Evolutionary conservation across 2,329 filamentous ascomycete genomes (phyloP), one percentile per base, ranked within the genome.

Genomic region (Colletotrichum simmondsii): DNA sequence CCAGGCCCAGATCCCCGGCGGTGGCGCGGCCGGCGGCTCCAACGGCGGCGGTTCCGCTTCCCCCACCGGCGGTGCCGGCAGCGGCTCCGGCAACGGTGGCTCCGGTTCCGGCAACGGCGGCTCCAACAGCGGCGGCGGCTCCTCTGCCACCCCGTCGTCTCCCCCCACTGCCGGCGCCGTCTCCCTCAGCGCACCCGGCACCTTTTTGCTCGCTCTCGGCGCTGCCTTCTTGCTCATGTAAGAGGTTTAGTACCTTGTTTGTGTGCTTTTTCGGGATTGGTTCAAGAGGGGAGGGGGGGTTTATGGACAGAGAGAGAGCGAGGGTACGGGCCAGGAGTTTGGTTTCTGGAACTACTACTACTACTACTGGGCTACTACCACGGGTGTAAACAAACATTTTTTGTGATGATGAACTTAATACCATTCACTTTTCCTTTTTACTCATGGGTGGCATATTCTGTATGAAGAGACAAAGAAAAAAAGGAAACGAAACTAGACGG

Each of bases 221-320:
- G 83, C 82, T 42, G 81, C 83, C 70, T 80, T 88, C 71, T 75
- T 89, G 76, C 79, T 89, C 52, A 70, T 82, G 73, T 81, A 80
- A 72, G 52, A 16, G 37, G 60, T 11, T 19, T 10, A 22, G 42
- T 49, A n/a, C 42, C 19, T 46, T 5, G 19, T n/a, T 8, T 7
- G 19, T 49, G 42, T 49, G 42, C 42, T 49, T 49, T 49, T 49
- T 49, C n/a, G 28, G 24, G 52, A 26, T 46, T 11, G 32, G 11
- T 35, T 35, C 11, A 35, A 35, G 32, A 12, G 4, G 22, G n/a
- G 30, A 32, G 14, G 58, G 19, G 58, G 19, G 3, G 32, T 64
- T 22, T 22, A 54, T 42, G 56, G 65, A 22, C 42, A 53, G 4
- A 35, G 52, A 14, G 53, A 28, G 26, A 53, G 4, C 35, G 52